A percentile compares a stretch with the other conserved stretches of the same genome.
Conservation (phyloP, 73 alveolate genomes). For the Paramecium sonneborni region DNA sequence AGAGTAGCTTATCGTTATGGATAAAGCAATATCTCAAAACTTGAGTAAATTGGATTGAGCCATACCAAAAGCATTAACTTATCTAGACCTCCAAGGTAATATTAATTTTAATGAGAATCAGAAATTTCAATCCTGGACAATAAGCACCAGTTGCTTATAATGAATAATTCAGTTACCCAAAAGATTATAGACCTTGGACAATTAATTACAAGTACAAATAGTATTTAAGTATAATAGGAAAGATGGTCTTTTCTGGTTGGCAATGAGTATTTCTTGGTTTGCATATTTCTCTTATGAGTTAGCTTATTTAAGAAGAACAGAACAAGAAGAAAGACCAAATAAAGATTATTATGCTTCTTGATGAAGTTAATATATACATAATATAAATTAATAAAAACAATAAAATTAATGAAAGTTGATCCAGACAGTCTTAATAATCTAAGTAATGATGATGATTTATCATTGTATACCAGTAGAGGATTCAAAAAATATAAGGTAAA, state of each 20-base stretch:
- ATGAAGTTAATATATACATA: neutral
- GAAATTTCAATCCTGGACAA: conserved; percentile 30
- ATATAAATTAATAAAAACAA: neutral
- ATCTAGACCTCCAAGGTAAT: neutral
- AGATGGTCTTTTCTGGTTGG: neutral
- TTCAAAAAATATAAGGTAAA: neutral
- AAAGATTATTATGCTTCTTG: conserved; percentile 27
- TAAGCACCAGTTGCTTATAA: conserved; percentile 9
- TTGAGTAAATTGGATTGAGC: conserved; percentile 1
- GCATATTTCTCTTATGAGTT: conserved; percentile 1
- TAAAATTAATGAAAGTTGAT: neutral
- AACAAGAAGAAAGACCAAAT: neutral
- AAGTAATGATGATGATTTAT: neutral
- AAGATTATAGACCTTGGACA: conserved; percentile 31
- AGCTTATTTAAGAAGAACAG: conserved; percentile 5
- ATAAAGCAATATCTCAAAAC: neutral
- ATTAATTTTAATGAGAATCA: neutral
- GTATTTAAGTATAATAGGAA: neutral
- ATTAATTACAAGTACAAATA: neutral
- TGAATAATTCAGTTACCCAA: conserved; percentile 9
- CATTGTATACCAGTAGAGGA: neutral
- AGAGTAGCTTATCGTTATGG: conserved; percentile 34
- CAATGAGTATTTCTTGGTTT: neutral
- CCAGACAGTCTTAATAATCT: neutral
- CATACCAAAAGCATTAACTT: neutral